Conservation (phyloP, 2,329 filamentous ascomycete species). For the Huntiella savannae region DNA sequence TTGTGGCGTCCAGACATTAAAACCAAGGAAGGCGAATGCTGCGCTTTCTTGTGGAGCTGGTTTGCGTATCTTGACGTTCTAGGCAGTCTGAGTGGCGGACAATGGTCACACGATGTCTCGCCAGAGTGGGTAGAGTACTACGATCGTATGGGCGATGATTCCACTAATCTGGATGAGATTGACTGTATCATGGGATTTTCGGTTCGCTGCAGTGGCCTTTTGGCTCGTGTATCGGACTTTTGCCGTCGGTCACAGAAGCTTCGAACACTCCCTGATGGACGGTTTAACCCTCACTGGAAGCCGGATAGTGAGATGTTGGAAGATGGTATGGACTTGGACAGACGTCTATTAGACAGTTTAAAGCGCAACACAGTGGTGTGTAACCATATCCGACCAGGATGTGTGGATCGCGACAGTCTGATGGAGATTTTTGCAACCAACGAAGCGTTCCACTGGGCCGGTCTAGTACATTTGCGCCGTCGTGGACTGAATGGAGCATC, state of each 20-base stretch:
- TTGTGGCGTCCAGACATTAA: constrained; percentile 10
- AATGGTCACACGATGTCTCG: constrained; percentile 25
- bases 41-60: constrained; percentile 61
- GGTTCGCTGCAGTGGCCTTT: constrained; percentile 32
- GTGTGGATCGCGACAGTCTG: constrained; percentile 34
- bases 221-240: constrained; percentile 43
- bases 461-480: constrained; percentile 54
- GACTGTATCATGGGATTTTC: constrained; percentile 50
- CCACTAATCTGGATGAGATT: constrained; percentile 42
- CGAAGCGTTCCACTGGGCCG: constrained; percentile 62
- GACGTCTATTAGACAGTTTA: constrained; percentile 25
- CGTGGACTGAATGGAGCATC: constrained; percentile 47
- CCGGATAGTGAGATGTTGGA: constrained; percentile 44
- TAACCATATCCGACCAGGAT: constrained; percentile 27
- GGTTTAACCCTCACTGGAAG: constrained; percentile 29
- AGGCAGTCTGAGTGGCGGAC: constrained; percentile 47
- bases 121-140: constrained; percentile 32
- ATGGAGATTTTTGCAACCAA: constrained; percentile 54
- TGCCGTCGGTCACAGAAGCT: constrained; percentile 48
- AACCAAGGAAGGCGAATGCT: constrained; percentile 26
- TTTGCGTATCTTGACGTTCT: constrained; percentile 69
- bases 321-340: constrained; percentile 29
- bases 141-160: constrained; percentile 29
- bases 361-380: constrained; percentile 23
- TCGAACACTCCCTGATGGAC: constrained; percentile 33